Evolutionary conservation across 306 rosid genomes (phyloP).

Genomic region (Notholithocarpus densiflorus): DNA sequence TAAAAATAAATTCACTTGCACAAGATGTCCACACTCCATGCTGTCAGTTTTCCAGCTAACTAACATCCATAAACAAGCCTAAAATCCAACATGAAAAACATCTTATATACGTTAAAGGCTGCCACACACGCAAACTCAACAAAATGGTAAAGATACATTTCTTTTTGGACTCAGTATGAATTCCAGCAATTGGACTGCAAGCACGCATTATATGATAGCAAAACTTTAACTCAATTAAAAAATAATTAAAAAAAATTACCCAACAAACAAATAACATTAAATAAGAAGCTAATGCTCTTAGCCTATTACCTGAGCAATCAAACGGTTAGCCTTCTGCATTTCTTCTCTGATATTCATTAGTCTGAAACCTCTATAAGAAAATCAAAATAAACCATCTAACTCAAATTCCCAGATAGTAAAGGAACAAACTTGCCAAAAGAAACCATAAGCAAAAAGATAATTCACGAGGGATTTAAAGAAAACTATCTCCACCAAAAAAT

Average conservation of each 20-base stretch:
- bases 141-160: not conserved
- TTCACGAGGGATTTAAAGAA: not conserved
- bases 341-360: slow-evolving; percentile 19
- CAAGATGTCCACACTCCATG: not conserved
- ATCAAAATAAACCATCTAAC: not conserved
- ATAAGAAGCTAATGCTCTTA: not conserved
- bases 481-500: not conserved
- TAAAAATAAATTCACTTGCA: too few relatives aligned
- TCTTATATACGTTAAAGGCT: not conserved
- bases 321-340: slow-evolving; percentile 23
- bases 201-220: not conserved
- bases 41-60: not conserved
- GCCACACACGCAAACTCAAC: not conserved
- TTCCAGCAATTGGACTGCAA: not conserved
- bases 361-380: not conserved
- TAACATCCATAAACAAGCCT: not conserved
- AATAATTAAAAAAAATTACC: not conserved
- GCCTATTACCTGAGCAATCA: slow-evolving; percentile 20
- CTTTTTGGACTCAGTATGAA: not conserved
- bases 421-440: too few relatives aligned
- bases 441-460: too few relatives aligned
- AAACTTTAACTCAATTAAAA: not conserved
- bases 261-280: not conserved
- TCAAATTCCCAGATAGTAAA: not conserved
- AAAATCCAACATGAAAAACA: not conserved